Conservation (phyloP, 495 filamentous ascomycete species). For the Terfezia claveryi region DNA sequence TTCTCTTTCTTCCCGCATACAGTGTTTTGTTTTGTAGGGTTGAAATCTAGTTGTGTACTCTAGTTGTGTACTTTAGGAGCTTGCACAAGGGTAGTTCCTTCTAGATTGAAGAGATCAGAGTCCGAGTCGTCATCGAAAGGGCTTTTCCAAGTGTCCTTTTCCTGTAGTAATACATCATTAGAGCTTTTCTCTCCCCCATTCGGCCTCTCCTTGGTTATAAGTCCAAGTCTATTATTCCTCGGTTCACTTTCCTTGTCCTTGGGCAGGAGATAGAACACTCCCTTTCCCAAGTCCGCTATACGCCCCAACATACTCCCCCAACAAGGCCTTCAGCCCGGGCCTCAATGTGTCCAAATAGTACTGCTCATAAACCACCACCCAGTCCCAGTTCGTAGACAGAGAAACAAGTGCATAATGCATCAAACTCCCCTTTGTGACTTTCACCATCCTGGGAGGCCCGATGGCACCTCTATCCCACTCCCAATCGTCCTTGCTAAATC, state of each 20-base stretch:
- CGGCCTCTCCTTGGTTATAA: not conserved
- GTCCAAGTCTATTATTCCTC: not conserved
- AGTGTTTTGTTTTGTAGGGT: too few species aligned
- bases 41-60: too few species aligned
- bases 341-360: not conserved
- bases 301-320: not conserved
- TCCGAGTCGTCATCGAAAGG: not conserved
- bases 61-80: too few species aligned
- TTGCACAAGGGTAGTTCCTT: not conserved
- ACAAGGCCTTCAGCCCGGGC: not conserved
- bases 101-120: not conserved
- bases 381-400: not conserved
- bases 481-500: not conserved
- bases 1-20: too few species aligned
- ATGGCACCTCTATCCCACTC: not conserved
- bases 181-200: not conserved
- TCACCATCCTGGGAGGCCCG: not conserved
- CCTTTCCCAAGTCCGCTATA: not conserved
- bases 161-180: not conserved
- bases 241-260: not conserved
- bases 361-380: not conserved
- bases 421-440: not conserved
- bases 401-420: not conserved
- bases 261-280: not conserved
- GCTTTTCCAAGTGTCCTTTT: not conserved